Conservation (phyloP, 768 basidiomycete genomes). For the Termitomyces sp. region DNA sequence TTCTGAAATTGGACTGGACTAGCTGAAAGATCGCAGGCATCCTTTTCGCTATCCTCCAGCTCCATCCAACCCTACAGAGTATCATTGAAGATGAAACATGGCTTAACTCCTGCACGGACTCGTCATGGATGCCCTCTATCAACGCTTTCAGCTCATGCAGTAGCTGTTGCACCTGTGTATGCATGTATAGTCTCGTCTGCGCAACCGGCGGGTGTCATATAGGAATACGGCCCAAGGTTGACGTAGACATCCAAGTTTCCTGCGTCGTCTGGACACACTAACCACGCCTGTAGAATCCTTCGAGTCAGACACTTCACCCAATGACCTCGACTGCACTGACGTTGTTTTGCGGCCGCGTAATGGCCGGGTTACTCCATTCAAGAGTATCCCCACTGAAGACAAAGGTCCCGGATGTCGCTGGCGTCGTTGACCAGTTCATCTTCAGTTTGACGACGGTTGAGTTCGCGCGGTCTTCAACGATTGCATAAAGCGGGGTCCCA, state of each 20-base stretch:
- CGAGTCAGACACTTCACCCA: neutral
- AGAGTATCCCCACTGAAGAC: conserved; percentile 54
- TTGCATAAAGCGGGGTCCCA: conserved; percentile 42
- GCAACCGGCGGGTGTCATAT: conserved; percentile 54
- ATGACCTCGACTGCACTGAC: conserved; percentile 23
- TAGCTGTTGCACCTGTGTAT: conserved; percentile 51
- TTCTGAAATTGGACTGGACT: neutral
- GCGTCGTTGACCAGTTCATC: conserved; percentile 43
- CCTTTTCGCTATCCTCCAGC: neutral
- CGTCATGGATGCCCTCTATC: neutral
- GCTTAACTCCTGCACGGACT: neutral
- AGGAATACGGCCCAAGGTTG: conserved; percentile 51
- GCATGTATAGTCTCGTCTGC: conserved; percentile 58
- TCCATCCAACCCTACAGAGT: neutral
- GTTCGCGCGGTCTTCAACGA: conserved; percentile 41
- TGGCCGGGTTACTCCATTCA: conserved; percentile 48
- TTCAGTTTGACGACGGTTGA: conserved; percentile 43
- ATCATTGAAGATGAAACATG: neutral
- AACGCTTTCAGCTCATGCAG: conserved; percentile 10
- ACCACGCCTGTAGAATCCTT: conserved; percentile 37
- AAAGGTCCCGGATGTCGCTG: conserved; percentile 45
- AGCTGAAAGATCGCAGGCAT: neutral
- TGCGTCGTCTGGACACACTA: conserved; percentile 47
- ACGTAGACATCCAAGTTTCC: conserved; percentile 41
- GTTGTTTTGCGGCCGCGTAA: conserved; percentile 47